Base-by-base conservation (phyloP, 2,329 filamentous ascomycete genomes). In the Aureobasidium mangrovei region DNA sequence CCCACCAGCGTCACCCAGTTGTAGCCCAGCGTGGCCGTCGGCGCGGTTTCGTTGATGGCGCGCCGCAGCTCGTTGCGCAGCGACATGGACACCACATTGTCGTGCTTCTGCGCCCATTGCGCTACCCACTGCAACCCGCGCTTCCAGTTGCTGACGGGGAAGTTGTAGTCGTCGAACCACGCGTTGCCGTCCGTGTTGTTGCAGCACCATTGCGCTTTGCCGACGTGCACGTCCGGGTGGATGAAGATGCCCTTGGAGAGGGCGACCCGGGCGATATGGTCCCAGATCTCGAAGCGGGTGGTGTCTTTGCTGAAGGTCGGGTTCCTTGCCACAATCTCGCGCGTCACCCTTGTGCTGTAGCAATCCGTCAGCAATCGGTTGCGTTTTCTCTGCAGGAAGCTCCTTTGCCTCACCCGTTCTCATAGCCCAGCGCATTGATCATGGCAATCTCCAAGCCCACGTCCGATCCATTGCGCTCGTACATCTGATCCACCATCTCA, bases 201-300 rank as follows among this genome's bases (percentile, higher is more conserved):
- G 57, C 81, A 84, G 70, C 81, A 84, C 57, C 73, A 53, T 53
- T 53, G 49, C 0, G 49, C 49, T 44, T 53, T 53, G 3, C 49
- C 49, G 71, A 83, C 76, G 64, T 84, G 81, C 65, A 84, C 84
- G 65, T 84, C 82, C 4, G 84, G 68, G 51, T 83, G 72, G 0
- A 81, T 78, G 68, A 81, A 75, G 48, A 84, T 69, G 29, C 73
- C 72, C 39, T 74, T 70, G 4, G 70, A 68, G 63, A 74, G 77
- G 3, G 83, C 73, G 42, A 74, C 72, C 42, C 74, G 72, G 33
- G 82, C 74, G 4, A 82, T 75, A 2, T 69, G 69, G 48, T 71
- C 75, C 63, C 77, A 82, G n/a, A 79, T 74, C 54, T 62, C 39
- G 27, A 59, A 58, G 24, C 75, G 74, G 0, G 77, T 79, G 1